These are phyloP conservation scores for Termitomyces sp. DNA, from an alignment of 768 basidiomycete genomes.

Conservation along the genomic window DNA sequence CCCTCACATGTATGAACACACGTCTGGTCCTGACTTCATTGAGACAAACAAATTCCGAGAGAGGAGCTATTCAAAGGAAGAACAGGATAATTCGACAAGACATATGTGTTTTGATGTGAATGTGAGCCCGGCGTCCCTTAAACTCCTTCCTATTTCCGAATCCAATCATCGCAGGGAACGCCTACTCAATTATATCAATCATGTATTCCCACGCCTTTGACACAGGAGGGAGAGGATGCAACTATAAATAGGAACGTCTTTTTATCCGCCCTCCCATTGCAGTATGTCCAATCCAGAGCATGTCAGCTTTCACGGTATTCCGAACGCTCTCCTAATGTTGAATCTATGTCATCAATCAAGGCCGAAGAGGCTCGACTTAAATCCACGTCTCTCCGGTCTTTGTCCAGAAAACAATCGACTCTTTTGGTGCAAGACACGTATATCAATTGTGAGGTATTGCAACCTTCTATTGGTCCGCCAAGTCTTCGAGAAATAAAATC, in stretches of 20 bases:
- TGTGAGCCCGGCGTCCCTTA: background rate
- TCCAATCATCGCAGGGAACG: background rate
- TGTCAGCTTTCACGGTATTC: slow-evolving; percentile 19
- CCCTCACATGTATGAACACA: background rate
- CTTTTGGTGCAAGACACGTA: too few species aligned
- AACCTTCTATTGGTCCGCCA: background rate
- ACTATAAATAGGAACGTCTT: too few species aligned
- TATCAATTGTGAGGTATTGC: too few species aligned
- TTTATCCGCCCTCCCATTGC: background rate
- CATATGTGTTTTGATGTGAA: background rate
- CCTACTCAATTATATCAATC: background rate
- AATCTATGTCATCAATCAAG: slow-evolving; percentile 1
- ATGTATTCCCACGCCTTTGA: background rate
- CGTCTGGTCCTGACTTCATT: background rate
- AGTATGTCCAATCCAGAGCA: background rate
- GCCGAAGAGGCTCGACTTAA: background rate
- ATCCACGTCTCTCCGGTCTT: background rate
- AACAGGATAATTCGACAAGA: background rate
- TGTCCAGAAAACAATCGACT: background rate
- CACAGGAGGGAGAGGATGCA: background rate
- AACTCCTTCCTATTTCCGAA: background rate
- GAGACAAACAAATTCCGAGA: background rate
- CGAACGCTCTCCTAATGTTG: slow-evolving; percentile 18
- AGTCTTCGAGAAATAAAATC: background rate
- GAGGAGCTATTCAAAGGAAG: background rate